These are phyloP conservation scores for Nectriaceae sp. DNA, from an alignment of 2,329 filamentous ascomycete genomes.

Conservation along the genomic window DNA sequence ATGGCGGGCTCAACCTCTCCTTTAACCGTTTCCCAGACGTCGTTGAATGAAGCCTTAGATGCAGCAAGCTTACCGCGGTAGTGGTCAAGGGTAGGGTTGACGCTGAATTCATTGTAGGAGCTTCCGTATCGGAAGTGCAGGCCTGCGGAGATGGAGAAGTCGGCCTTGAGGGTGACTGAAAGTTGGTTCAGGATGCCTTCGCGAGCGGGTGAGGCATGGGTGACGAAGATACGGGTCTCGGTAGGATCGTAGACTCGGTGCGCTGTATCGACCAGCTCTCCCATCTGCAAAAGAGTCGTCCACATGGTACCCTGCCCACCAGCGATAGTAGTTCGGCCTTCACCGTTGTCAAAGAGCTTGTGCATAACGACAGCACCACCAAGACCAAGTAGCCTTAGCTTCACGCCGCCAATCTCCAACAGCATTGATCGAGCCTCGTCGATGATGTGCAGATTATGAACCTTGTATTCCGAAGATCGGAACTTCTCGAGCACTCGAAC, in stretches of 20 bases:
- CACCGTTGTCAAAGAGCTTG: conserved; percentile 98
- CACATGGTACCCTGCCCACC: conserved; percentile 99
- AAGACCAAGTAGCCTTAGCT: conserved; percentile 88
- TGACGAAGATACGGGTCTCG: conserved; percentile 95
- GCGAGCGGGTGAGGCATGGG: conserved; percentile 92
- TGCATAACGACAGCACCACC: conserved; percentile 99
- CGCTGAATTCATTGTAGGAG: conserved; percentile 99
- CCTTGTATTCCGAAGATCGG: conserved; percentile 95
- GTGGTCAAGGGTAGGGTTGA: conserved; percentile 96
- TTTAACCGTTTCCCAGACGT: conserved; percentile 99
- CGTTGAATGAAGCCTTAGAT: conserved; percentile 97
- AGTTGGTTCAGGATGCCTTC: conserved; percentile 97
- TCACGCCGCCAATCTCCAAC: conserved; percentile 91
- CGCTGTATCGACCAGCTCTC: conserved; percentile 94
- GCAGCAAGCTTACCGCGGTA: conserved; percentile 98
- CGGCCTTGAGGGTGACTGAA: conserved; percentile 93
- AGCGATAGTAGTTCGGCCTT: conserved; percentile 95
- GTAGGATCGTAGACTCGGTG: conserved; percentile 98
- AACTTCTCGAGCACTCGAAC: conserved; percentile 97
- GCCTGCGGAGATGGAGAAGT: conserved; percentile 96
- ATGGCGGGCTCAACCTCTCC: conserved; percentile 94
- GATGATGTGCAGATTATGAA: conserved; percentile 96
- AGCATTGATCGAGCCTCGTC: conserved; percentile 96
- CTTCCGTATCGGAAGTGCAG: conserved; percentile 98
- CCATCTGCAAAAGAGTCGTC: conserved; percentile 98